Evolutionary conservation across 2,329 filamentous ascomycete genomes (phyloP), one percentile per base, ranked within the genome.

Genomic region (Ophiostoma pallidulum): DNA sequence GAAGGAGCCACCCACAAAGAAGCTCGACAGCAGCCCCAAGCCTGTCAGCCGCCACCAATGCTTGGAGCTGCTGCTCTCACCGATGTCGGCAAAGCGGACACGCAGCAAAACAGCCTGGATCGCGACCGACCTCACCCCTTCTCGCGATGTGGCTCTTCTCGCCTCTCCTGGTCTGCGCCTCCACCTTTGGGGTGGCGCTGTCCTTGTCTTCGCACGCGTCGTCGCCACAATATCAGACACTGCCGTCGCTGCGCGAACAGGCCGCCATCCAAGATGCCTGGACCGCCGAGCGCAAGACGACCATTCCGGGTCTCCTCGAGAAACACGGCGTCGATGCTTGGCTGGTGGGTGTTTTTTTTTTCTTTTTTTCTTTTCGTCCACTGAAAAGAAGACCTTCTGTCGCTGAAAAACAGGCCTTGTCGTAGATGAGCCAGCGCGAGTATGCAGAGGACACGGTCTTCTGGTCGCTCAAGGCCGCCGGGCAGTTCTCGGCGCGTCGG

Each of bases 371-470:
- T 31, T 40, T 26, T 26, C 26, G 14, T 29, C n/a, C n/a, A n/a
- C n/a, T n/a, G n/a, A n/a, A n/a, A n/a, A n/a, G n/a, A n/a, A n/a
- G 4, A 8, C 24, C 16, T 4, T 41, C n/a, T 32, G 14, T 29
- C 29, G n/a, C n/a, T n/a, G 16, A 42, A 42, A 28, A 6, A 5
- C 24, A 6, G 6, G 10, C 24, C 5, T 6, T 22, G 8, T 6
- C 26, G 20, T 26, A 73, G 69, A 70, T 72, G 53, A 70, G 67
- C 60, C 70, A 74, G 58, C 67, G 66, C 42, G 71, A 74, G 53
- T 72, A 74, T 54, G 70, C 68, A 50, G 71, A 74, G 54, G 71
- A 74, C 48, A 73, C 70, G 0, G 65, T 69, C 20, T 74, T 73
- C 58, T 74, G 70, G 70, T 68, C 70, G 4, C 63, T 74, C 29